Evolutionary conservation across 768 basidiomycete genomes (phyloP), one percentile per base, ranked within the genome.

Genomic region (Coprinopsis cinerea): DNA sequence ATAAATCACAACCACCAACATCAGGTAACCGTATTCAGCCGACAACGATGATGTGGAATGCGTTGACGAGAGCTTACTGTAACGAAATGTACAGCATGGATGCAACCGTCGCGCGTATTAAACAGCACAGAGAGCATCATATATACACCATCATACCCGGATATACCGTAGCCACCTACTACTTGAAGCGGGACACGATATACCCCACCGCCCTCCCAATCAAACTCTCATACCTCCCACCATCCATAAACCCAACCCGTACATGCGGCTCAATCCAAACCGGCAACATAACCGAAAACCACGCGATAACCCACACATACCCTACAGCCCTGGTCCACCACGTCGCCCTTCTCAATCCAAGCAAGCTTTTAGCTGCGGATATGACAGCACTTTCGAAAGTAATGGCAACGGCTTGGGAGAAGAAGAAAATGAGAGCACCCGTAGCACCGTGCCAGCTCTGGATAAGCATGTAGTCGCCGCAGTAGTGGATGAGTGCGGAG

Each of bases 401-500:
- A 23, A 69, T 66, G 5, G 54, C 63, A 14, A 64, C 42, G 5
- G 66, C 53, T 51, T 68, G 64, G 15, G 61, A 40, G 46, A 61
- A 42, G 59, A 65, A 67, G 55, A 68, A 69, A 4, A 25, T 5
- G 10, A 68, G 47, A 25, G 64, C 59, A 17, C 59, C 54, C 4
- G 51, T 17, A 11, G 45, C 56, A 5, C 53, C 53, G 43, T 39
- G 46, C 55, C 53, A 56, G 30, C 55, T 39, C 14, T 53, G 49
- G 17, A 59, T 44, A 42, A 61, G 53, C 59, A 64, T 62, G 54
- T 55, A 59, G 45, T 68, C 68, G 15, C 60, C 63, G 9, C 55
- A 30, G 47, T 52, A 51, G 44, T 69, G 67, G 32, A 65, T 60
- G 18, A 63, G 28, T 6, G 55, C 64, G 7, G 68, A 68, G 37